Conservation (phyloP, 805 yeast genomes). For the Kluyveromyces nonfermentans region DNA sequence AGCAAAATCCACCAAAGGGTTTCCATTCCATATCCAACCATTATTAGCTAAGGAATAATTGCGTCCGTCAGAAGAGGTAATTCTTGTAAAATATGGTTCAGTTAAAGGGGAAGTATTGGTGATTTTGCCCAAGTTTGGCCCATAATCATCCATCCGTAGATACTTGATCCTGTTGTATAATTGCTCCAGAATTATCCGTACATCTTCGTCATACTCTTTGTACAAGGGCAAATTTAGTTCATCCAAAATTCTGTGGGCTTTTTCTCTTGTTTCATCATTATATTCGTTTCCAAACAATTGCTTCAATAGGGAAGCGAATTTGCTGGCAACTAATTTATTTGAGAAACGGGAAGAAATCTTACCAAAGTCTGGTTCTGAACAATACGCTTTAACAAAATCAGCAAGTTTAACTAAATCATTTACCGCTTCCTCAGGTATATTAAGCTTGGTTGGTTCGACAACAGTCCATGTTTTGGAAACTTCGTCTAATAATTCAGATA, state of each 20-base stretch:
- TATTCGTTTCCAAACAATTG: conserved; percentile 27
- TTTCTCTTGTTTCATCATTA: conserved; percentile 27
- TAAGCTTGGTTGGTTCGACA: conserved; percentile 21
- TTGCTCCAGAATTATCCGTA: conserved; percentile 54
- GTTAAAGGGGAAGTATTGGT: conserved; percentile 51
- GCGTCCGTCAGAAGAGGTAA: conserved; percentile 42
- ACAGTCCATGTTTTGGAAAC: conserved; percentile 32
- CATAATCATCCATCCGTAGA: conserved; percentile 66
- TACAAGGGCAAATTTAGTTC: conserved; percentile 71
- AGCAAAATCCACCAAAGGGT: conserved; percentile 91
- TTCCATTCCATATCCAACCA: conserved; percentile 98
- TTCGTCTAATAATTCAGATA: conserved; percentile 31
- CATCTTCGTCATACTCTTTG: conserved; percentile 65
- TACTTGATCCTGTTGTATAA: conserved; percentile 68
- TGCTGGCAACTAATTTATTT: conserved; percentile 42
- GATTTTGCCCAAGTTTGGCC: conserved; percentile 70
- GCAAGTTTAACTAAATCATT: conserved; percentile 38
- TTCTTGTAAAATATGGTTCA: conserved; percentile 82
- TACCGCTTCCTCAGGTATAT: conserved; percentile 38
- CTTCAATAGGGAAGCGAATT: conserved; percentile 45
- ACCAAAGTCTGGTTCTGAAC: conserved; percentile 35
- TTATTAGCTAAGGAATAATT: conserved; percentile 78
- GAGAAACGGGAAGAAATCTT: conserved; percentile 38
- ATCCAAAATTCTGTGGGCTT: conserved; percentile 52
- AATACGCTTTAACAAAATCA: conserved; percentile 35